Evolutionary conservation across 2,329 filamentous ascomycete genomes (phyloP), one percentile per base, ranked within the genome.

Genomic region (Neonectria magnoliae): DNA sequence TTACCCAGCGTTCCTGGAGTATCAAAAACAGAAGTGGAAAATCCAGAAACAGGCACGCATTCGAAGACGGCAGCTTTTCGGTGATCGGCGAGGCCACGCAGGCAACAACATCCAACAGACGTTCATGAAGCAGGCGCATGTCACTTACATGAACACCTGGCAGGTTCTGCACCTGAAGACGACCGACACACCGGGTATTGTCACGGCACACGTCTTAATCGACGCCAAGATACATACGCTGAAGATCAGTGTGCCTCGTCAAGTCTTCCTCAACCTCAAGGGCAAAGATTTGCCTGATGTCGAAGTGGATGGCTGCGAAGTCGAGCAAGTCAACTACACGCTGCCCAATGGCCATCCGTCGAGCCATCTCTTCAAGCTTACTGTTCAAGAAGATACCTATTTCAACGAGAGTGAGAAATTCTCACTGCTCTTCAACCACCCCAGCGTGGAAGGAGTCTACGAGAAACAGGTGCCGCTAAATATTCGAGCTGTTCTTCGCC

Each of bases 1-100:
- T 78, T 99, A 99, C 71, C 83, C 88, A 18, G 93, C 88, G 0
- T 99, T 97, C 83, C 79, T 99, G 57, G 87, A 91, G 75, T 98
- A 98, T 75, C 96, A 99, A 77, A 99, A 99, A 80, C 89, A 94
- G 81, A 99, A 99, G 80, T 99, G 96, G 96, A 98, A 95, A 82
- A 91, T 98, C 41, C 96, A 99, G 77, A 97, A 94, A 75, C 92
- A 97, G 77, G 94, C 95, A 36, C 89, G 96, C 22, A 86, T 91
- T 65, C 90, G 95, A 47, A 87, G 97, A 68, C 88, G 95, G 53
- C 96, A 99, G 77, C 84, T 99, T 1, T 99, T 99, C 73, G 96
- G 96, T 64, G 95, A 99, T 73, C 90, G 91, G 62, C 87, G 90
- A 64, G 83, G 83, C 11, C 71, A 76, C 44, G 69, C 73, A 8